Evolutionary conservation across 495 filamentous ascomycete genomes (phyloP).

Genomic region (Neurospora sp.): DNA sequence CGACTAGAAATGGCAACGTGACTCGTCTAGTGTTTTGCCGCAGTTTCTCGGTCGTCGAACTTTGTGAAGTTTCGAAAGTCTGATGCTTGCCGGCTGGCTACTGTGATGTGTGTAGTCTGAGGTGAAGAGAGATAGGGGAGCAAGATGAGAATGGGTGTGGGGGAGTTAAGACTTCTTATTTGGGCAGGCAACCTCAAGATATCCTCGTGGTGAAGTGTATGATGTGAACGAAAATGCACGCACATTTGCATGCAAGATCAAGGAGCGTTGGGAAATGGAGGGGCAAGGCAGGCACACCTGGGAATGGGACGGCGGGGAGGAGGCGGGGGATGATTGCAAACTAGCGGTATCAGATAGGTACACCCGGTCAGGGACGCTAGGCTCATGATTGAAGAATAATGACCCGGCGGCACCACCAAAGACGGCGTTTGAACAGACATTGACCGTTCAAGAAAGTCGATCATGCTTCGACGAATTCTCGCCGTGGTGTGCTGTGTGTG

Average conservation of each 20-base stretch:
- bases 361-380: background rate
- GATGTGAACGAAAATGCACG: background rate
- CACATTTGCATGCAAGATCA: background rate
- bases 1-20: background rate
- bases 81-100: background rate
- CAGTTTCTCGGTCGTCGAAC: background rate
- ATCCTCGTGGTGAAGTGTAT: background rate
- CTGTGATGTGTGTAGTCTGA: background rate
- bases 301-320: background rate
- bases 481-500: background rate
- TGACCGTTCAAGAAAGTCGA: background rate
- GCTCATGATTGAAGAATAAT: background rate
- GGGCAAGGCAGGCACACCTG: constrained; percentile 1
- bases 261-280: constrained; percentile 1
- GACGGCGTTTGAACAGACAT: background rate
- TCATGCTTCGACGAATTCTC: background rate
- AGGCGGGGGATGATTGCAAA: background rate
- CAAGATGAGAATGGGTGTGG: background rate
- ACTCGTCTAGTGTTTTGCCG: background rate
- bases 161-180: background rate
- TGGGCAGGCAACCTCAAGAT: background rate
- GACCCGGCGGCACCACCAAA: background rate
- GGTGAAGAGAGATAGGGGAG: background rate
- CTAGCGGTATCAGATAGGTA: background rate
- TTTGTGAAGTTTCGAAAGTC: background rate